Conservation (phyloP, 2,329 filamentous ascomycete species). For the Fusarium nelsonii region DNA sequence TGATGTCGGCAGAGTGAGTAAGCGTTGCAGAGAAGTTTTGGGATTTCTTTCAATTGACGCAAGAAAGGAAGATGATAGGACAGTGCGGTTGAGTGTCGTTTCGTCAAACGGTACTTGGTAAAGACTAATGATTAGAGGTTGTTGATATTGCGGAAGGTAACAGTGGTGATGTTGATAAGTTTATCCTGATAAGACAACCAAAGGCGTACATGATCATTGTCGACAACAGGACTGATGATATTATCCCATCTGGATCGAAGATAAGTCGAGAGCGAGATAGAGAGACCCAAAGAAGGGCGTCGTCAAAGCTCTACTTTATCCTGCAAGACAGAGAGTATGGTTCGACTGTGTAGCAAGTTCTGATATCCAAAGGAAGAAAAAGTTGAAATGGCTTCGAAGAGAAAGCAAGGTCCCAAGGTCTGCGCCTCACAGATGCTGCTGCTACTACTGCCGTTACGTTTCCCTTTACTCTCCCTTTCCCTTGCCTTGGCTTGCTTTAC, state of each 20-base stretch:
- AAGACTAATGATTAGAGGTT: slow-evolving; percentile 8
- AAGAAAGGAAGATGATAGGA: not conserved
- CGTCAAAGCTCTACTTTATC: not conserved
- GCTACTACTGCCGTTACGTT: not conserved
- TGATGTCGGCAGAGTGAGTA: slow-evolving; percentile 2
- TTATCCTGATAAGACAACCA: slow-evolving; percentile 35
- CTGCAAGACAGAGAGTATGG: not conserved
- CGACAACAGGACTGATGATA: slow-evolving; percentile 13
- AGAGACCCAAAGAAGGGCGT: not conserved
- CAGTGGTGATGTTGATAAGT: slow-evolving; percentile 19
- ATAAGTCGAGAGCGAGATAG: not conserved
- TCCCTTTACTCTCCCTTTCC: not conserved
- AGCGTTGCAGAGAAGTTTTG: not conserved
- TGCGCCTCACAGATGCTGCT: slow-evolving; percentile 26
- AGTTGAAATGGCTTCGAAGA: slow-evolving; percentile 5
- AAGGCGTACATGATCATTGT: slow-evolving; percentile 42
- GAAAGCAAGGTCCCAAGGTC: slow-evolving; percentile 6
- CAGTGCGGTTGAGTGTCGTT: slow-evolving; percentile 9
- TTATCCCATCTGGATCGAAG: slow-evolving; percentile 10
- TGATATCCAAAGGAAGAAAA: slow-evolving; percentile 18
- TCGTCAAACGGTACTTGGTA: slow-evolving; percentile 7
- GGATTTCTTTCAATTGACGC: not conserved
- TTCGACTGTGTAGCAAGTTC: not conserved
- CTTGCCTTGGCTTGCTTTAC: slow-evolving; percentile 3
- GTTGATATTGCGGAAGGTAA: slow-evolving; percentile 17